Base-by-base conservation (phyloP, 176 grass and related monocot species). In the Stipa capillata region DNA sequence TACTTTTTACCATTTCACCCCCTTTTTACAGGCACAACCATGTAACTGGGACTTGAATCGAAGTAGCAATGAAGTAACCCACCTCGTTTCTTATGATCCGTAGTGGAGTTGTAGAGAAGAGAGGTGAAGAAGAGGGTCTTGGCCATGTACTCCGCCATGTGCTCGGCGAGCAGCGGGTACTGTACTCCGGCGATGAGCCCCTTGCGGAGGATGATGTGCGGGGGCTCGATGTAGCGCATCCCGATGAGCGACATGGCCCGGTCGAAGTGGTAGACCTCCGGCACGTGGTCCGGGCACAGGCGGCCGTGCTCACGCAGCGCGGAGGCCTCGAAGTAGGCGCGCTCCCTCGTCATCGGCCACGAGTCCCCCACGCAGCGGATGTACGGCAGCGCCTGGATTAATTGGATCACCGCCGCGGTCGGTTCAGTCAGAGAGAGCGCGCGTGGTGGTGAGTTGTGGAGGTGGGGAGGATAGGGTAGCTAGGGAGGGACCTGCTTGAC, bases 401-500 rank as follows among this genome's bases (percentile, higher is more conserved):
- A n/a, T n/a, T n/a, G 28, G n/a, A 14, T 42, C 24, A 8, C 16
- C 45, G 50, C 17, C n/a, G n/a, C n/a, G n/a, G n/a, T n/a, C n/a
- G n/a, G n/a, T n/a, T n/a, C n/a, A n/a, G n/a, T n/a, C n/a, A n/a
- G n/a, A n/a, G n/a, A n/a, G n/a, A n/a, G n/a, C n/a, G n/a, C n/a
- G 9, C 2, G 58, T 23, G 40, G 34, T 16, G 71, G 13, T 20
- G 27, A 61, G 42, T n/a, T n/a, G n/a, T n/a, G n/a, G n/a, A n/a
- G n/a, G n/a, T n/a, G n/a, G n/a, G n/a, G 68, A 44, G 13, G 6
- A 5, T 2, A 40, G 16, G 8, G 12, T n/a, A n/a, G n/a, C n/a
- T n/a, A n/a, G n/a, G n/a, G n/a, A n/a, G n/a, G n/a, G n/a, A 89
- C 93, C 90, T 93, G 93, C 84, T 97, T 97, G 83, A 88, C 9